Base-by-base conservation (phyloP, 2,329 filamentous ascomycete genomes). In the Scedosporium dehoogii region DNA sequence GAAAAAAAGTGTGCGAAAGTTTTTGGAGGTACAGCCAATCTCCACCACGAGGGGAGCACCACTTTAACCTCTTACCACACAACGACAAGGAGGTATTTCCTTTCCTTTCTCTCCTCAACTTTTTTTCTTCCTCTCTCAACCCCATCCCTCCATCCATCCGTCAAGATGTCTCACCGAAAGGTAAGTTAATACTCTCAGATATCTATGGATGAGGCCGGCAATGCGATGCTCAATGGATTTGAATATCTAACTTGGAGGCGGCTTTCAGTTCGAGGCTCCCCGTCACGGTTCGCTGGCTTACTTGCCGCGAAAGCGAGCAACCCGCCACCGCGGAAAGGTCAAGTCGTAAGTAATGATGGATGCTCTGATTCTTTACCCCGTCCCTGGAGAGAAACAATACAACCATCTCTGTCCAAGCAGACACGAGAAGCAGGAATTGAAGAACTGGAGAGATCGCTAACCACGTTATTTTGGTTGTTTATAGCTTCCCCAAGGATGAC, bases 401-500 rank as follows among this genome's bases (percentile, higher is more conserved):
- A 38, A 4, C 4, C 10, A 12, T 38, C 33, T 38, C 14, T 38
- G 33, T 12, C 10, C 33, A 12, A 6, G 33, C 10, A 12, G 33
- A 12, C 6, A 10, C 10, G 3, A 38, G 10, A 38, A 38, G 10
- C 33, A 38, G 33, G 10, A 38, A n/a, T 42, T 21, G 44, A 53
- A 48, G 9, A 29, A 16, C 4, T 3, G 16, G 7, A 46, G 42
- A 56, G 14, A 3, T 56, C 21, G 53, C 59, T 60, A 55, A 60
- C 59, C 23, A n/a, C 44, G 14, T n/a, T 23, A 23, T 29, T 62
- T 51, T 62, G 60, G 63, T 66, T 63, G 65, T 65, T 67, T 63
- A 72, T 75, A 96, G 91, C 81, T 99, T 99, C 88, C 94, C 94
- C 77, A 97, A 97, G 89, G 94, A 99, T 90, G 92, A 99, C 86